Conservation (phyloP, 495 filamentous ascomycete species). For the Cercophora newfieldiana region DNA sequence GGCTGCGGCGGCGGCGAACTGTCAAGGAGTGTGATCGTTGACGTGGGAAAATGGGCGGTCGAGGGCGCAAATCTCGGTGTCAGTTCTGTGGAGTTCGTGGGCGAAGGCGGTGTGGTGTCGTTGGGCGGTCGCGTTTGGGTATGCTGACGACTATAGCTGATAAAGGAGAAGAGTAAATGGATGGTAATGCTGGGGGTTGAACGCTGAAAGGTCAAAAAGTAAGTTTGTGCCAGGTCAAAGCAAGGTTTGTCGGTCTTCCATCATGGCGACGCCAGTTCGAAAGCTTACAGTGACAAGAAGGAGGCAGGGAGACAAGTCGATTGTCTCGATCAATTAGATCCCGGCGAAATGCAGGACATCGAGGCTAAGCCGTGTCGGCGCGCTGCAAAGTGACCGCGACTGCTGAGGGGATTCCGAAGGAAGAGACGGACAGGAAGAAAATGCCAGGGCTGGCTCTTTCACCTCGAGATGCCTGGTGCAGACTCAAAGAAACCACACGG, state of each 20-base stretch:
- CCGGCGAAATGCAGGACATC: conserved; percentile 16
- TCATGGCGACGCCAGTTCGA: not conserved
- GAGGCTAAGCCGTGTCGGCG: not conserved
- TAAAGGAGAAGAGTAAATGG: conserved; percentile 1
- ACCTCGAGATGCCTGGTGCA: conserved; percentile 14
- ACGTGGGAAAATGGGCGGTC: not conserved
- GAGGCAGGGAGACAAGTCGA: conserved; percentile 30
- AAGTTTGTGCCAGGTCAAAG: conserved; percentile 4
- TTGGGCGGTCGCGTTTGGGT: not conserved
- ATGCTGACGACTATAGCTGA: not conserved
- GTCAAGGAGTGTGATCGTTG: not conserved
- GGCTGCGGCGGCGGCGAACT: no score
- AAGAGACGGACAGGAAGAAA: conserved; percentile 1
- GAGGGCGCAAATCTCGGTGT: not conserved
- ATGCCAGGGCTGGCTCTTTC: conserved; percentile 16
- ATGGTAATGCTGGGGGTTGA: conserved; percentile 6
- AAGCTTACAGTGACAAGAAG: conserved; percentile 37
- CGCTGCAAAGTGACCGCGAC: not conserved
- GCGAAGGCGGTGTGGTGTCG: not conserved
- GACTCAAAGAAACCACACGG: not conserved
- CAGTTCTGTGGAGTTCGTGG: not conserved
- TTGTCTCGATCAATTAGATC: conserved; percentile 28
- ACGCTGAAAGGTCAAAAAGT: conserved; percentile 9
- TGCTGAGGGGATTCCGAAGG: not conserved
- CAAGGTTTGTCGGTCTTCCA: conserved; percentile 5